Evolutionary conservation across 176 grass and related monocot genomes (phyloP).

Genomic region (Oryza glumipatula): DNA sequence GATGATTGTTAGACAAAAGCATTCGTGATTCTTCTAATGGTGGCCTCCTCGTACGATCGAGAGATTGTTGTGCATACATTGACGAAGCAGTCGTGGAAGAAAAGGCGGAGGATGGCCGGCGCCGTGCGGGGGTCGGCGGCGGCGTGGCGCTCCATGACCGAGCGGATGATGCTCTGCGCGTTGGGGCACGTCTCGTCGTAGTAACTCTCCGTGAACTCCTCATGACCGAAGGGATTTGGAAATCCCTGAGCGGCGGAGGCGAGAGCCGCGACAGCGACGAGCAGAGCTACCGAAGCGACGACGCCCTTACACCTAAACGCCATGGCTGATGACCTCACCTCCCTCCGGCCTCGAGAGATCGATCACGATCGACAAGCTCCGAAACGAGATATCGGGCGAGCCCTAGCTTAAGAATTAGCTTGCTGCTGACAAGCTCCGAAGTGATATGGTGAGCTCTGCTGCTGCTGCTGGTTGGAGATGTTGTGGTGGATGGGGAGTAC

Average conservation of each 20-base stretch:
- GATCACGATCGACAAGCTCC: no score
- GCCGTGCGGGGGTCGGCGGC: slow-evolving; percentile 22
- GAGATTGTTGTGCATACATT: slow-evolving; percentile 53
- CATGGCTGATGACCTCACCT: not conserved
- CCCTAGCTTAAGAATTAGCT: no score
- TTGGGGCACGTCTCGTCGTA: slow-evolving; percentile 64
- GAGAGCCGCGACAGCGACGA: not conserved
- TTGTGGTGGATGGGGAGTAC: not conserved
- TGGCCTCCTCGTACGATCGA: no score
- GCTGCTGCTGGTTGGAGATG: no score
- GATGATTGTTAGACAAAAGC: not conserved
- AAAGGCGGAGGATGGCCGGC: slow-evolving; percentile 85
- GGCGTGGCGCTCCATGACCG: slow-evolving; percentile 47
- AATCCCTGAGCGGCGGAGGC: not conserved
- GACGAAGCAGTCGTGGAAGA: slow-evolving; percentile 98
- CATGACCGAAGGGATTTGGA: not conserved
- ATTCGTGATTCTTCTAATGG: not conserved
- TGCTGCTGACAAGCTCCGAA: no score
- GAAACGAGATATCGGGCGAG: no score
- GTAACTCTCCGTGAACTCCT: slow-evolving; percentile 38
- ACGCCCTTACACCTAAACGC: no score
- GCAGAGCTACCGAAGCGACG: not conserved
- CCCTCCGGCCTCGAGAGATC: no score
- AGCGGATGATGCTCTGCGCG: slow-evolving; percentile 30
- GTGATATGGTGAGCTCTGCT: no score